Evolutionary conservation across 176 grass and related monocot genomes (phyloP).

Genomic region (Themeda triandra): DNA sequence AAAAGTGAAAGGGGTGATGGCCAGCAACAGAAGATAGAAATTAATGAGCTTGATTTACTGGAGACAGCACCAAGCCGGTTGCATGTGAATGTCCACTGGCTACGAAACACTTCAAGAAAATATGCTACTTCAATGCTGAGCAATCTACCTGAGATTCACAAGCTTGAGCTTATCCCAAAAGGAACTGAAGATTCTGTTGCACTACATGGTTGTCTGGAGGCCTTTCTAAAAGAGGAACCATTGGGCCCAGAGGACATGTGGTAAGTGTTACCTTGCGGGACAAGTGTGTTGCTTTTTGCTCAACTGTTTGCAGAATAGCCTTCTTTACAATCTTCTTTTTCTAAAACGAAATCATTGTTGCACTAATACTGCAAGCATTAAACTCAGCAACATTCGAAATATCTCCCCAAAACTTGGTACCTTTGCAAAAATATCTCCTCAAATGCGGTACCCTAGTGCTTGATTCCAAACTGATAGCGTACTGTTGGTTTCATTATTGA

Average conservation of each 20-base stretch:
- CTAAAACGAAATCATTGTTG: background rate
- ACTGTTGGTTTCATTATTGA: constrained; percentile 25
- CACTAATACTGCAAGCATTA: background rate
- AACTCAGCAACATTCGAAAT: background rate
- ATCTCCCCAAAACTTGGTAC: background rate
- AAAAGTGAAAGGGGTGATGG: constrained; percentile 51
- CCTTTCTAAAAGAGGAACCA: constrained; percentile 86
- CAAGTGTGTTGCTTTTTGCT: constrained; percentile 35
- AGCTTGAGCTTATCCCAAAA: constrained; percentile 60
- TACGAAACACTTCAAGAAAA: constrained; percentile 15
- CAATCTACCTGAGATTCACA: constrained; percentile 70
- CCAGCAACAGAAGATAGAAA: constrained; percentile 66
- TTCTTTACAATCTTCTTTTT: constrained; percentile 9
- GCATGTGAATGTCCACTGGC: constrained; percentile 66
- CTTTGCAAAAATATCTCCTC: background rate
- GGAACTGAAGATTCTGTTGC: constrained; percentile 63
- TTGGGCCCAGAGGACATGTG: constrained; percentile 91
- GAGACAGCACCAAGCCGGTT: constrained; percentile 46
- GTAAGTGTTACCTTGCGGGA: constrained; percentile 48
- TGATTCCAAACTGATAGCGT: constrained; percentile 15
- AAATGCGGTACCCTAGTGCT: background rate
- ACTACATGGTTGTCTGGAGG: constrained; percentile 79
- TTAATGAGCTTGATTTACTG: constrained; percentile 32
- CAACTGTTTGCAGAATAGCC: constrained; percentile 26
- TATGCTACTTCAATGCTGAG: constrained; percentile 48